Conservation (phyloP, 2,329 filamentous ascomycete genomes). For the Exophiala bonariae region DNA sequence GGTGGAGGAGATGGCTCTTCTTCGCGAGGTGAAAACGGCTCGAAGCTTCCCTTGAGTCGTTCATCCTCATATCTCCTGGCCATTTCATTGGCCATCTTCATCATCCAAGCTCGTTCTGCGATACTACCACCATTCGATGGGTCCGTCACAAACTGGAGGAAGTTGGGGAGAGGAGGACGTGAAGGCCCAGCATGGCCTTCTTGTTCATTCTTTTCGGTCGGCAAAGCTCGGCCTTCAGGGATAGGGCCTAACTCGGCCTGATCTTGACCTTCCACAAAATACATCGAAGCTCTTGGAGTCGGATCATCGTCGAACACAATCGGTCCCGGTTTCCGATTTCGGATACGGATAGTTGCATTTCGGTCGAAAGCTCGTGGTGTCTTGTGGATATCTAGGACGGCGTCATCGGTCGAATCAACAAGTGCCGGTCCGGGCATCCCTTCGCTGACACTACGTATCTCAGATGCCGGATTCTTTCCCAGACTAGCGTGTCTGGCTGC, state of each 20-base stretch:
- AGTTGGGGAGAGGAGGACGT: slow-evolving; percentile 33
- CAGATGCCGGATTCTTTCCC: neutral
- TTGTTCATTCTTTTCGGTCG: slow-evolving; percentile 6
- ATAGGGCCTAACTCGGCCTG: neutral
- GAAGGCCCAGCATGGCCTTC: slow-evolving; percentile 10
- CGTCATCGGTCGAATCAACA: slow-evolving; percentile 4
- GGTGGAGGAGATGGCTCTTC: slow-evolving; percentile 43
- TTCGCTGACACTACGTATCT: slow-evolving; percentile 18
- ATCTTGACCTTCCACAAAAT: slow-evolving; percentile 10
- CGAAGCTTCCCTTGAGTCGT: slow-evolving; percentile 50
- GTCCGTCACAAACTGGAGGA: slow-evolving; percentile 37
- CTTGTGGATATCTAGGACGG: slow-evolving; percentile 3
- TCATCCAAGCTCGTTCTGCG: slow-evolving; percentile 48
- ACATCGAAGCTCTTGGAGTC: slow-evolving; percentile 27
- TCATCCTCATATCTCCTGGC: slow-evolving; percentile 82
- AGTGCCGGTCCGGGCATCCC: slow-evolving; percentile 8
- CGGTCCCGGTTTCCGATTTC: slow-evolving; percentile 15
- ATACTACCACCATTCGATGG: slow-evolving; percentile 36
- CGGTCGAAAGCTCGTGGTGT: slow-evolving; percentile 12
- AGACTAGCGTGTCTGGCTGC: slow-evolving; percentile 2
- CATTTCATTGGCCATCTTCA: slow-evolving; percentile 87
- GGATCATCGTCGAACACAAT: slow-evolving; percentile 17
- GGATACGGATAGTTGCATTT: slow-evolving; percentile 23
- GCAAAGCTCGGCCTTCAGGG: slow-evolving; percentile 35
- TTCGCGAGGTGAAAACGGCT: slow-evolving; percentile 23